Percentiles rank a stretch among this genome's conserved stretches.
Conservation (phyloP, 2,329 filamentous ascomycete genomes). For the Trichocomaceae sp. region DNA sequence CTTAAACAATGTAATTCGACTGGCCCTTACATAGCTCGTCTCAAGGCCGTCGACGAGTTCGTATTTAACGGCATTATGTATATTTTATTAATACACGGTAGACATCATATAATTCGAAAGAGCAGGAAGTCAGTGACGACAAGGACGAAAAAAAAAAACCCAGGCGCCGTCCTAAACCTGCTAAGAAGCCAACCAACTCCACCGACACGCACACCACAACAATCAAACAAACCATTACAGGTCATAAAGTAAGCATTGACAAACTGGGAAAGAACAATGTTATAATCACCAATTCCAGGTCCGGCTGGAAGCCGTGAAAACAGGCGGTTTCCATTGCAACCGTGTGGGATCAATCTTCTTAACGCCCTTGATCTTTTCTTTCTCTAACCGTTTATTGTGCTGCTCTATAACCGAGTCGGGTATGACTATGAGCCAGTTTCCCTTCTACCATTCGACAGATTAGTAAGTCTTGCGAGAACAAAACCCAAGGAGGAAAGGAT, state of each 20-base stretch:
- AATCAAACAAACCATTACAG: neutral
- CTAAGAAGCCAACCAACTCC: neutral
- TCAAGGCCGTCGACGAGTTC: no score
- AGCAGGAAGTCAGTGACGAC: neutral
- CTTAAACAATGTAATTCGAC: neutral
- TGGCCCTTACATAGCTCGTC: neutral
- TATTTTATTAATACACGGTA: neutral
- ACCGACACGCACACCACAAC: neutral
- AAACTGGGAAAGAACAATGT: neutral
- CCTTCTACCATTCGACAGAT: slow-evolving; percentile 49
- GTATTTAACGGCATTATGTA: neutral
- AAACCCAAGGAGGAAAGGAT: neutral
- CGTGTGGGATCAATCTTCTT: slow-evolving; percentile 65
- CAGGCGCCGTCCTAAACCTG: neutral
- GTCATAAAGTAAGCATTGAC: neutral
- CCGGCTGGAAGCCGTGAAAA: slow-evolving; percentile 80
- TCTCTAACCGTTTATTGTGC: slow-evolving; percentile 65
- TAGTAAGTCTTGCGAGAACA: neutral
- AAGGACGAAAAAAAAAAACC: neutral
- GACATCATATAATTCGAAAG: neutral
- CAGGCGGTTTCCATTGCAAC: slow-evolving; percentile 92
- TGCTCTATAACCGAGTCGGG: slow-evolving; percentile 71
- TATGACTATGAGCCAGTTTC: slow-evolving; percentile 91
- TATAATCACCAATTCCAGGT: slow-evolving; percentile 83
- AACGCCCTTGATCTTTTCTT: slow-evolving; percentile 70